A percentile compares a stretch with the other conserved stretches of the same genome.
These are phyloP conservation scores for Pleurotus citrinopileatus DNA, from an alignment of 768 basidiomycete genomes.

Conservation along the genomic window DNA sequence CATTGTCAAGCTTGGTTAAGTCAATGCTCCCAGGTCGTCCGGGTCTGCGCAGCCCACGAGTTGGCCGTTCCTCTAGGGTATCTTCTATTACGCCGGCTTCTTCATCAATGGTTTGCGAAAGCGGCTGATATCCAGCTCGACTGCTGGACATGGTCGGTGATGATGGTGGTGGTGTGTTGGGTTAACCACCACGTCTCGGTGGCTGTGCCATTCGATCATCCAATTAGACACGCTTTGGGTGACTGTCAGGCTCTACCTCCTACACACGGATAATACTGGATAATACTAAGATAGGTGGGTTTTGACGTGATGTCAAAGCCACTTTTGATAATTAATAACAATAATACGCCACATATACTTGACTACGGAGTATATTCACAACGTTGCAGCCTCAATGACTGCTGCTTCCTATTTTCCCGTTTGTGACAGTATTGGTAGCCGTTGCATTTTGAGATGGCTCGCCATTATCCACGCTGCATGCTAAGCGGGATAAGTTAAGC, in stretches of 20 bases:
- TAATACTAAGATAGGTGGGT: no score
- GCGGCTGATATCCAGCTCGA: slow-evolving; percentile 47
- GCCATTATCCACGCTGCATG: not conserved
- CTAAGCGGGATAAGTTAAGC: slow-evolving; percentile 16
- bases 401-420: no score
- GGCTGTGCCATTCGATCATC: slow-evolving; percentile 11
- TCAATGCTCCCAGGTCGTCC: slow-evolving; percentile 67
- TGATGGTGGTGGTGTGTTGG: not conserved
- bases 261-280: no score
- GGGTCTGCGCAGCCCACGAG: slow-evolving; percentile 33
- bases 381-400: no score
- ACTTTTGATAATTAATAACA: no score
- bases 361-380: no score
- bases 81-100: slow-evolving; percentile 36
- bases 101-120: slow-evolving; percentile 38
- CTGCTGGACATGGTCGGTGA: slow-evolving; percentile 11
- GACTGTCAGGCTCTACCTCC: no score
- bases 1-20: slow-evolving; percentile 74
- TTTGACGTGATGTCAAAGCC: no score
- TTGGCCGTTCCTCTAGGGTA: slow-evolving; percentile 17
- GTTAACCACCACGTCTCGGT: slow-evolving; percentile 6
- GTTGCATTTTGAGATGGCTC: not conserved
- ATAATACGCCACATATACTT: no score
- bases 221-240: no score
- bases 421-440: no score